Base-by-base conservation (phyloP, 805 yeast species). In the Middelhovenomyces tepae region DNA sequence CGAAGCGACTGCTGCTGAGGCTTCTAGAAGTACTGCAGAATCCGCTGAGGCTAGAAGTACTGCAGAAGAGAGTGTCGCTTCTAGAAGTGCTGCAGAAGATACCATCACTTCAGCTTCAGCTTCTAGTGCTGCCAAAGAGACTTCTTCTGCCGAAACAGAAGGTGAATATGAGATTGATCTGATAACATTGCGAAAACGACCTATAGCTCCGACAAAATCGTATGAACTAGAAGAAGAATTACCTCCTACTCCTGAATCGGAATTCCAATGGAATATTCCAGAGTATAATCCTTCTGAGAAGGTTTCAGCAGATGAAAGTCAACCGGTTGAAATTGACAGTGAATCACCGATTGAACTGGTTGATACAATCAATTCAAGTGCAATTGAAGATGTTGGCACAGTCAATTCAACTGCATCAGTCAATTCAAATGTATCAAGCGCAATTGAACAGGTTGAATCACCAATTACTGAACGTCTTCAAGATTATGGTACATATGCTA, bases 131-230 rank as follows among this genome's bases (percentile, higher is more conserved):
- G 27, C 7, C 27, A 24, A 13, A 16, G 7, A 16, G 10, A 16
- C 27, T 7, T 7, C 7, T 7, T 24, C 27, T 7, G 27, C 15
- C 16, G 10, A 7, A 8, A 14, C 7, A n/a, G 10, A 7, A 10
- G 27, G 7, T 8, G 9, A 24, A 16, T 27, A 27, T 13, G 30
- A 27, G 7, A 27, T 27, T 27, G 30, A 27, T 21, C 18, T 8
- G 6, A 14, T 27, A n/a, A 27, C 30, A 7, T 9, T 27, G 30
- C 7, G 16, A 13, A 27, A 21, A 14, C 16, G n/a, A 13, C 30
- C 30, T 6, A 16, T 24, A 9, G 23, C n/a, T 21, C 23, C 10
- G 9, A n/a, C 9, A 21, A 21, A 21, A 21, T 21, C 23, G 23
- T 9, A 9, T 9, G 23, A 21, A 9, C 23, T 21, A 9, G 23